Evolutionary conservation across 2,329 filamentous ascomycete genomes (phyloP), one percentile per base, ranked within the genome.

Genomic region (Neonectria sp.): DNA sequence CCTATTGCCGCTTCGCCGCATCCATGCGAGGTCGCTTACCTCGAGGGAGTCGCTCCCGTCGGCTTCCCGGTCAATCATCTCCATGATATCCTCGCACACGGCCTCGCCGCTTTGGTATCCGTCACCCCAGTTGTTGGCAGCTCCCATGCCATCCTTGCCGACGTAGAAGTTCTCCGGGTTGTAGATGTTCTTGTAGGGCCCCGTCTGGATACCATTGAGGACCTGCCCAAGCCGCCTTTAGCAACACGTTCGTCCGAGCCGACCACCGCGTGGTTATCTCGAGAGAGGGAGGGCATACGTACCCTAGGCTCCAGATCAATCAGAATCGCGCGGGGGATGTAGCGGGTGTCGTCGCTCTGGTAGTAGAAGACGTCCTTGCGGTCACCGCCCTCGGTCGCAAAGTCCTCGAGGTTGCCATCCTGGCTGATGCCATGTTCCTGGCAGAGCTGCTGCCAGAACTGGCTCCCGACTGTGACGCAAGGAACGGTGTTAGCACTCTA

Each of bases 331-430:
- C 96, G 90, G 12, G 96, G 96, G 73, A 99, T 98, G 82, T 99
- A 99, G 84, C 96, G 90, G 66, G 96, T 99, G 80, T 99, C 96
- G 86, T 99, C 96, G 79, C 95, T 98, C 87, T 97, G 95, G 85
- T 98, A 99, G 88, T 97, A 98, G 85, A 98, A 98, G 68, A 99
- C 96, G 83, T 99, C 96, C 82, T 99, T 99, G 75, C 96, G 92
- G 83, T 99, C 96, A 73, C 95, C 95, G 78, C 96, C 96, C 82
- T 98, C 96, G 56, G 95, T 98, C 78, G 96, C 96, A 85, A 98
- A 98, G 81, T 98, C 95, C 80, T 98, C 95, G 65, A 99, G 89
- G 80, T 98, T 98, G 65, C 96, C 96, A 83, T 98, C 95, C 80
- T 96, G 94, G 78, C 93, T 97, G 84, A 99, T 99, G 69, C 97